Conservation (phyloP, 2,329 filamentous ascomycete species). For the Calonectria pseudoturangicola region DNA sequence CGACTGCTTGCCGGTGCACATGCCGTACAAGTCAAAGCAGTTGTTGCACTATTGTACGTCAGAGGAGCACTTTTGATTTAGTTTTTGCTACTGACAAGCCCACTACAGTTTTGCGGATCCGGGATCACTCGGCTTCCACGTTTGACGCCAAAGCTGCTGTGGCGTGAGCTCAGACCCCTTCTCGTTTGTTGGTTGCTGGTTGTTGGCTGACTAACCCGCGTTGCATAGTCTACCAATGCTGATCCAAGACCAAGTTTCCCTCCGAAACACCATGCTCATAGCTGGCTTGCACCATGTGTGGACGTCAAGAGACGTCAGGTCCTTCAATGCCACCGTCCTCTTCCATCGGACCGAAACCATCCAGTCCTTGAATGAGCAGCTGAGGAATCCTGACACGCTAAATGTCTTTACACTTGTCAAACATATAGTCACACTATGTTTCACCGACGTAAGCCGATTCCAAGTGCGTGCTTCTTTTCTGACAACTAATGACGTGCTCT, state of each 20-base stretch:
- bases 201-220: background rate
- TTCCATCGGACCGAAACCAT: conserved; percentile 16
- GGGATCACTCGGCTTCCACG: background rate
- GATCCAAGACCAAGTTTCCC: conserved; percentile 4
- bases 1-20: background rate
- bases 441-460: background rate
- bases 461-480: background rate
- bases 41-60: conserved; percentile 7
- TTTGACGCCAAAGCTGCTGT: background rate
- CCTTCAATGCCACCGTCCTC: background rate
- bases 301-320: background rate
- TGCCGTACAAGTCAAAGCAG: conserved; percentile 6
- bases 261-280: conserved; percentile 8
- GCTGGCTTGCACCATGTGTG: conserved; percentile 12
- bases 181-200: too few relatives aligned
- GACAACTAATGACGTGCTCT: background rate
- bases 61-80: background rate
- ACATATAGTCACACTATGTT: conserved; percentile 1
- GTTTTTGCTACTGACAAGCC: background rate
- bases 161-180: background rate
- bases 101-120: background rate
- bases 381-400: background rate
- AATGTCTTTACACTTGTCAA: conserved; percentile 6
- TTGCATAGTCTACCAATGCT: background rate
- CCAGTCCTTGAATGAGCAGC: conserved; percentile 7